Evolutionary conservation across 2,329 filamentous ascomycete genomes (phyloP).

Genomic region (Parafenestella ontariensis): DNA sequence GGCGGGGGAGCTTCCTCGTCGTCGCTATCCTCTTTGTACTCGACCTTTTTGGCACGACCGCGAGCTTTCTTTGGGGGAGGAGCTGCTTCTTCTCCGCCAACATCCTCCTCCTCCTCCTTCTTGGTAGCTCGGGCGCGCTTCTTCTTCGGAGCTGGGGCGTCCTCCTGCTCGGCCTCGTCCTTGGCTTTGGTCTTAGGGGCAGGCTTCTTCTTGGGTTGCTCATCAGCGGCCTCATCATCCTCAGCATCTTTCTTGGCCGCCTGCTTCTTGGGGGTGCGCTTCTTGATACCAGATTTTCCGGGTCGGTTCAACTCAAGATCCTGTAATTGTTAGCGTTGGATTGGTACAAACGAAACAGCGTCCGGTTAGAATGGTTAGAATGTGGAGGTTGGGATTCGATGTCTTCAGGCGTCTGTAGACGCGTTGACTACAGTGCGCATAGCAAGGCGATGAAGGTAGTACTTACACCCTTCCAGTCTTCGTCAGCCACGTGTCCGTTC

Average conservation of each 20-base stretch:
- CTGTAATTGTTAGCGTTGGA: conserved; percentile 53
- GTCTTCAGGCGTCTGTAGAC: not conserved
- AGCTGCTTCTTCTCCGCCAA: conserved; percentile 31
- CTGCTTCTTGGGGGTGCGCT: conserved; percentile 41
- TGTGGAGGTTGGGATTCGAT: not conserved
- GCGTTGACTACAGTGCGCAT: not conserved
- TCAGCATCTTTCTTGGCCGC: conserved; percentile 31
- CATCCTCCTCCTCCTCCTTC: conserved; percentile 31
- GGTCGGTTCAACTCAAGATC: conserved; percentile 76
- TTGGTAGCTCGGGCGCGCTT: conserved; percentile 27
- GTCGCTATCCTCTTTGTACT: conserved; percentile 15
- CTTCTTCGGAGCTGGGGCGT: conserved; percentile 42
- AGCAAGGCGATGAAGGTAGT: not conserved
- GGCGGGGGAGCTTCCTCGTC: conserved; percentile 21
- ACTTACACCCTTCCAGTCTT: conserved; percentile 88
- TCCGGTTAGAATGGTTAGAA: too few species aligned
- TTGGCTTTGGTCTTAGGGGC: conserved; percentile 35
- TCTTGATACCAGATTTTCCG: conserved; percentile 67
- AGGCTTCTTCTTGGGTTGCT: conserved; percentile 54
- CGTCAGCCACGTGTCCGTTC: conserved; percentile 80
- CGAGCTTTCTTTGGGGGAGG: conserved; percentile 26
- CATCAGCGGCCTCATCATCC: conserved; percentile 27
- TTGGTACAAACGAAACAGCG: too few species aligned
- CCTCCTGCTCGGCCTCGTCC: conserved; percentile 39
- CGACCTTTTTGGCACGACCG: conserved; percentile 14